These are phyloP conservation scores for Penicillium concentricum DNA, from an alignment of 2,329 filamentous ascomycete genomes.

Conservation along the genomic window DNA sequence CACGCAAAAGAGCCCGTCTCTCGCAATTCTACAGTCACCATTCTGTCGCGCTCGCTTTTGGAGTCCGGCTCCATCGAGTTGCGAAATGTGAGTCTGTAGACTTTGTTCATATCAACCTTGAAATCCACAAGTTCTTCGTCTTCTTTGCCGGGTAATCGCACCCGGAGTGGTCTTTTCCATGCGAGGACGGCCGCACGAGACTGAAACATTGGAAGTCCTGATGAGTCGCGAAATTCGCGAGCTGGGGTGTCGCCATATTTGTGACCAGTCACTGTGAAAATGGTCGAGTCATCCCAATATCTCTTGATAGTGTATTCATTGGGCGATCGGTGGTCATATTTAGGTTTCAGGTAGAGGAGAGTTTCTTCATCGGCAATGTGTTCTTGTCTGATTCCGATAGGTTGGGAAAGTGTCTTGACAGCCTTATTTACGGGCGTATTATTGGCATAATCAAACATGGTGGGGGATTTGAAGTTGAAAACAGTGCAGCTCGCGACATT, in stretches of 20 bases:
- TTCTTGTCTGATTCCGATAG: conserved; percentile 25
- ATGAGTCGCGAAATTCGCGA: conserved; percentile 31
- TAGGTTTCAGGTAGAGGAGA: conserved; percentile 21
- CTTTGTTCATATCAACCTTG: conserved; percentile 1
- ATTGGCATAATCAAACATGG: background rate
- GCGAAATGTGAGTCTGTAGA: conserved; percentile 22
- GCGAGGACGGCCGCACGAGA: conserved; percentile 12
- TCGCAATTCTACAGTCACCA: conserved; percentile 16
- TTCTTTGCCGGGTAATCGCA: conserved; percentile 25
- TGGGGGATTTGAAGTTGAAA: background rate
- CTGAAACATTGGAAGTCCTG: conserved; percentile 31
- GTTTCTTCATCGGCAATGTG: conserved; percentile 23
- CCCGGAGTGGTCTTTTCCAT: conserved; percentile 17
- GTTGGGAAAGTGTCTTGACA: background rate
- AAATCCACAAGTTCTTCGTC: conserved; percentile 14
- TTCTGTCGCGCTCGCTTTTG: conserved; percentile 18
- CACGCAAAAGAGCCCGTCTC: background rate
- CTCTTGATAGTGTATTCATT: conserved; percentile 17
- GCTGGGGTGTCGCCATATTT: conserved; percentile 23
- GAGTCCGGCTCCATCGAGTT: conserved; percentile 21
- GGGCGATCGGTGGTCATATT: conserved; percentile 18
- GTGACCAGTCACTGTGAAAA: conserved; percentile 28
- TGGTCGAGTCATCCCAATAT: conserved; percentile 19
- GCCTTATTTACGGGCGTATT: background rate
- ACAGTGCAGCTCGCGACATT: background rate